A percentile compares a stretch with the other conserved stretches of the same genome.
These are phyloP conservation scores for Fonsecaea erecta DNA, from an alignment of 2,329 filamentous ascomycete species.

Conservation along the genomic window DNA sequence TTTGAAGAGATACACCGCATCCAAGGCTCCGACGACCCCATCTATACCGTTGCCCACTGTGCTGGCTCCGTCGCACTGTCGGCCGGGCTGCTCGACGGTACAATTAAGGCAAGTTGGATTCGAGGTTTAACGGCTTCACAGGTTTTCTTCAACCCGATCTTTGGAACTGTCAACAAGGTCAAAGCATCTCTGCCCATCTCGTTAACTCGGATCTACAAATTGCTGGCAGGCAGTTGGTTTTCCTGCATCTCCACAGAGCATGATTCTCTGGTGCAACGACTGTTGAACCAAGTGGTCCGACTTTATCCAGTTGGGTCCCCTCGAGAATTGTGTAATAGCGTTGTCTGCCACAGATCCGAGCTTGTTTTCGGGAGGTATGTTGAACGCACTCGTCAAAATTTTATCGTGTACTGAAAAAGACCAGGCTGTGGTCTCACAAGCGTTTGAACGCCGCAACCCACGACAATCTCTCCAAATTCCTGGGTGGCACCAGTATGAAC, in stretches of 20 bases:
- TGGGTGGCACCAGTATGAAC: slow-evolving; percentile 39
- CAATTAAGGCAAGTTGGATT: slow-evolving; percentile 12
- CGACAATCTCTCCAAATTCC: slow-evolving; percentile 13
- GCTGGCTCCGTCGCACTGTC: slow-evolving; percentile 15
- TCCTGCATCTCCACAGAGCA: slow-evolving; percentile 12
- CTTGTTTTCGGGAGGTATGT: slow-evolving; percentile 15
- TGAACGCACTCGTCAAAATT: background rate
- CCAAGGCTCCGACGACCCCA: slow-evolving; percentile 4
- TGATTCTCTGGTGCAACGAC: slow-evolving; percentile 9
- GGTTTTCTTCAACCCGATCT: slow-evolving; percentile 18
- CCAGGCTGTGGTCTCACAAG: slow-evolving; percentile 16
- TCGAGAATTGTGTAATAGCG: slow-evolving; percentile 12
- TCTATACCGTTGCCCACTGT: slow-evolving; percentile 18
- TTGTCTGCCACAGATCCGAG: slow-evolving; percentile 16
- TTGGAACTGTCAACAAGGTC: slow-evolving; percentile 13
- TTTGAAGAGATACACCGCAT: slow-evolving; percentile 17
- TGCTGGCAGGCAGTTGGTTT: slow-evolving; percentile 17
- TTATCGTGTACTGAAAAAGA: background rate
- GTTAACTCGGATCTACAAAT: slow-evolving; percentile 13
- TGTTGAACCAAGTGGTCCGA: slow-evolving; percentile 13
- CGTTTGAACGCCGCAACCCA: slow-evolving; percentile 14
- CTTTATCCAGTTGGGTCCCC: slow-evolving; percentile 11
- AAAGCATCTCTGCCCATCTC: slow-evolving; percentile 8
- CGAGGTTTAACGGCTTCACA: slow-evolving; percentile 11
- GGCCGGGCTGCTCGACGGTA: slow-evolving; percentile 18